Percentiles rank a stretch among this genome's conserved stretches.
These are phyloP conservation scores for Yamadazyma trypodendri DNA, from an alignment of 1,139 yeast genomes.

Conservation along the genomic window DNA sequence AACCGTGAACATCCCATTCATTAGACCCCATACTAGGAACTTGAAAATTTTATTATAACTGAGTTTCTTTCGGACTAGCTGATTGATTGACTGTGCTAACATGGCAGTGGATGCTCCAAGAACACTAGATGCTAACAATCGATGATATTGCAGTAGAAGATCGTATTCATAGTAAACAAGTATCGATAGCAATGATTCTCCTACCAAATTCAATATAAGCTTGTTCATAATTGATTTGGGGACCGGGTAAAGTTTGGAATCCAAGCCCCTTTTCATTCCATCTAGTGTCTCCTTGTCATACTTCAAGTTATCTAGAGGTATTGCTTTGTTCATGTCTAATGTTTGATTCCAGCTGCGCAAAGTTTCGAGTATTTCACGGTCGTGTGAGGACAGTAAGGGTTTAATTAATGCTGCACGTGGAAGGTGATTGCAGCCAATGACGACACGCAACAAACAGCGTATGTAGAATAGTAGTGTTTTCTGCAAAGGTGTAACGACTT, in stretches of 20 bases:
- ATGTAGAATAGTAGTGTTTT: too few species aligned
- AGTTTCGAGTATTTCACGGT: conserved; percentile 1
- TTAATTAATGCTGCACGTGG: not conserved
- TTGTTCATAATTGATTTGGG: conserved; percentile 18
- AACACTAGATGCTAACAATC: conserved; percentile 39
- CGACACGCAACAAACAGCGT: too few species aligned
- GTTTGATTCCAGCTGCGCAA: not conserved
- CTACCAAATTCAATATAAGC: conserved; percentile 19
- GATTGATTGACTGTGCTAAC: conserved; percentile 58
- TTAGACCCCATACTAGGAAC: conserved; percentile 60
- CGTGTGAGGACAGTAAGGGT: conserved; percentile 6
- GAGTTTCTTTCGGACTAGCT: conserved; percentile 41
- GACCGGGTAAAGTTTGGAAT: conserved; percentile 21
- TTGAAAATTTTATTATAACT: conserved; percentile 44
- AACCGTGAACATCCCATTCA: conserved; percentile 56
- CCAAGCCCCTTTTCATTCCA: conserved; percentile 13
- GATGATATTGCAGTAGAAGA: conserved; percentile 19
- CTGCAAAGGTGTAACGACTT: too few species aligned
- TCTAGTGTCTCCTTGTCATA: conserved; percentile 14
- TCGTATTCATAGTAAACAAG: conserved; percentile 30
- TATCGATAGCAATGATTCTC: conserved; percentile 24
- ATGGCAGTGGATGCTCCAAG: conserved; percentile 53
- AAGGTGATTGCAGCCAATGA: not conserved
- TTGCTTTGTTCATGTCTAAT: conserved; percentile 11
- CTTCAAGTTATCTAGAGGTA: conserved; percentile 10